Conservation (phyloP, 2,329 filamentous ascomycete species). For the Ophiostoma ulmi region DNA sequence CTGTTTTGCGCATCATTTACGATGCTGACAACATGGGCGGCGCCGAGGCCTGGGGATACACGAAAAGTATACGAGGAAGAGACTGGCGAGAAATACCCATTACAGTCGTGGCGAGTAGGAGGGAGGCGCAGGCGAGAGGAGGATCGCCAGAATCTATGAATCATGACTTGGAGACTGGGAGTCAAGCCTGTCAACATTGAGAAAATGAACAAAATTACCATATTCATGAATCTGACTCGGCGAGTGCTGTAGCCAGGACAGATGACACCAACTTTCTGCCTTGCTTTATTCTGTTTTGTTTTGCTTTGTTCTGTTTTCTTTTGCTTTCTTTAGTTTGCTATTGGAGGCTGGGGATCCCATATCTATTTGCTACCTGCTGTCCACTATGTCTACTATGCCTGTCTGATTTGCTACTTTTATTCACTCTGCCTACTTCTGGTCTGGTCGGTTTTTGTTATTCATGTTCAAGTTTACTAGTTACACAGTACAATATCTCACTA, state of each 20-base stretch:
- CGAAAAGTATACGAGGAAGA: not conserved
- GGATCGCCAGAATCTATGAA: not conserved
- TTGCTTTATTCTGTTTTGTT: not conserved
- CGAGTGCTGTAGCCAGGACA: conserved; percentile 7
- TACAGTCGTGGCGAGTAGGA: conserved; percentile 8
- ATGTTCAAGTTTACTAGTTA: not conserved
- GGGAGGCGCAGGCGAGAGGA: not conserved
- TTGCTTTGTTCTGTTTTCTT: not conserved
- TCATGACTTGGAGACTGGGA: not conserved
- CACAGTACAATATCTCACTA: not conserved
- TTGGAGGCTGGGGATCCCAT: not conserved
- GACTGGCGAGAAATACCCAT: conserved; percentile 21
- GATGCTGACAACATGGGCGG: conserved; percentile 6
- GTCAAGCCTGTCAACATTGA: not conserved
- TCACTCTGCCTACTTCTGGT: not conserved
- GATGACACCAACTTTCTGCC: not conserved
- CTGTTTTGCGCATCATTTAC: not conserved
- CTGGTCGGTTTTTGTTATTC: not conserved
- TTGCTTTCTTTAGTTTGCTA: not conserved
- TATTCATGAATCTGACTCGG: not conserved
- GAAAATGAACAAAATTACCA: not conserved
- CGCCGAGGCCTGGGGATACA: not conserved
- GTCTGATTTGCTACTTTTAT: not conserved
- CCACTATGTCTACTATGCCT: not conserved
- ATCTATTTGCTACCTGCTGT: not conserved